Conservation (phyloP, 1,284 basidiomycete species). For the Fomitopsis schrenkii region DNA sequence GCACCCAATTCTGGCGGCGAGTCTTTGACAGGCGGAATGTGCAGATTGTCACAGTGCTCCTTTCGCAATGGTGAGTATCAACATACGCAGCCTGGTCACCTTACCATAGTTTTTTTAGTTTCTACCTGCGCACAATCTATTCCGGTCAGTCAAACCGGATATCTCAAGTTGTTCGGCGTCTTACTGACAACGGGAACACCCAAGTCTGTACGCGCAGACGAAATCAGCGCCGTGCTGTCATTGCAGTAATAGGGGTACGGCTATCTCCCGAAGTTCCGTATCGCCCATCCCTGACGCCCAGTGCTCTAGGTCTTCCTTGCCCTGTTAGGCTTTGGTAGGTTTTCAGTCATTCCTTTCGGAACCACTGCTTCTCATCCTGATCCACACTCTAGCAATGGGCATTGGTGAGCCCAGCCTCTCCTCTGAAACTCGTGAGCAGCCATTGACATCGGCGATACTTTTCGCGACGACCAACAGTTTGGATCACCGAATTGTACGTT, state of each 20-base stretch:
- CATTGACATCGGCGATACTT: background rate
- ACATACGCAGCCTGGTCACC: too few relatives aligned
- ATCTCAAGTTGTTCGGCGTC: background rate
- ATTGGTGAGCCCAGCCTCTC: background rate
- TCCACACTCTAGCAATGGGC: background rate
- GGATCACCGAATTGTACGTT: background rate
- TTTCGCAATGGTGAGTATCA: background rate
- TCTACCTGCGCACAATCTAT: background rate
- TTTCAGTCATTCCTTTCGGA: background rate
- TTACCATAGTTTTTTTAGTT: background rate
- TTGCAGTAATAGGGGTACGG: background rate
- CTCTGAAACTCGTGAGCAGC: background rate
- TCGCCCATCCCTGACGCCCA: background rate
- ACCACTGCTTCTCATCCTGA: background rate
- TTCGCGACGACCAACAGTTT: background rate
- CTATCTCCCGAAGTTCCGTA: background rate
- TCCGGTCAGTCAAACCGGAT: background rate
- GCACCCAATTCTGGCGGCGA: background rate
- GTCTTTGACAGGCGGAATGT: background rate
- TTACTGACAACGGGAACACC: background rate
- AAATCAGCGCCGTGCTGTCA: background rate
- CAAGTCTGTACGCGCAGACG: background rate
- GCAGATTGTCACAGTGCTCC: background rate
- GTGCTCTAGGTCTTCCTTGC: background rate
- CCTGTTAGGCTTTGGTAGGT: background rate